Evolutionary conservation across 768 basidiomycete genomes (phyloP).

Genomic region (Naganishia vishniacii): DNA sequence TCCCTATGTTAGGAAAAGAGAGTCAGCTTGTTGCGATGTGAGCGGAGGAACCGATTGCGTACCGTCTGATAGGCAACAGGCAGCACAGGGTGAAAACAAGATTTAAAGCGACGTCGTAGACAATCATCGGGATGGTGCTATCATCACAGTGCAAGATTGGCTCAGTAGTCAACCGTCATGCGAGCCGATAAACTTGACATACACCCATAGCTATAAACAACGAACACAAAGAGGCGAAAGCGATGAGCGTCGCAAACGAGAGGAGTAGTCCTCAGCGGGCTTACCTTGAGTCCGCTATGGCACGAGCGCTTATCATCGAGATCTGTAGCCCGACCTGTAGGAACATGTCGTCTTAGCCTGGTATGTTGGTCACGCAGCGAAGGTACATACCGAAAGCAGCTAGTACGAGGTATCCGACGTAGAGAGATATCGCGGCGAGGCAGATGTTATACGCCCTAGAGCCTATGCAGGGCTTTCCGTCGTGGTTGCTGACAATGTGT

Average conservation of each 20-base stretch:
- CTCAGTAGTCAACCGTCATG: not conserved
- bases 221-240: not conserved
- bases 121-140: slow-evolving; percentile 10
- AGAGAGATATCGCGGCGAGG: slow-evolving; percentile 1
- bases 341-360: not conserved
- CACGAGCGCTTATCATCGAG: slow-evolving; percentile 7
- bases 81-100: not conserved
- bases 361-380: not conserved
- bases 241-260: not conserved
- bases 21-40: too few relatives aligned
- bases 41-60: too few relatives aligned
- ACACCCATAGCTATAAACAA: slow-evolving; percentile 13
- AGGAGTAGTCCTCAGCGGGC: not conserved
- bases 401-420: slow-evolving; percentile 5
- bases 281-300: slow-evolving; percentile 8
- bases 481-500: slow-evolving; percentile 7
- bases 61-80: slow-evolving; percentile 8
- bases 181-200: not conserved
- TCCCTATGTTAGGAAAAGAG: too few relatives aligned
- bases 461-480: not conserved
- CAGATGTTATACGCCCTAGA: slow-evolving; percentile 10
- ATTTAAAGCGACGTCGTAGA: not conserved
- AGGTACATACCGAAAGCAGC: slow-evolving; percentile 3
- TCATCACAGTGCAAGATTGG: not conserved
- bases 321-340: not conserved